A percentile compares a stretch with the other conserved stretches of the same genome.
These are phyloP conservation scores for Rhinocladiella similis DNA, from an alignment of 2,329 filamentous ascomycete genomes.

Conservation along the genomic window DNA sequence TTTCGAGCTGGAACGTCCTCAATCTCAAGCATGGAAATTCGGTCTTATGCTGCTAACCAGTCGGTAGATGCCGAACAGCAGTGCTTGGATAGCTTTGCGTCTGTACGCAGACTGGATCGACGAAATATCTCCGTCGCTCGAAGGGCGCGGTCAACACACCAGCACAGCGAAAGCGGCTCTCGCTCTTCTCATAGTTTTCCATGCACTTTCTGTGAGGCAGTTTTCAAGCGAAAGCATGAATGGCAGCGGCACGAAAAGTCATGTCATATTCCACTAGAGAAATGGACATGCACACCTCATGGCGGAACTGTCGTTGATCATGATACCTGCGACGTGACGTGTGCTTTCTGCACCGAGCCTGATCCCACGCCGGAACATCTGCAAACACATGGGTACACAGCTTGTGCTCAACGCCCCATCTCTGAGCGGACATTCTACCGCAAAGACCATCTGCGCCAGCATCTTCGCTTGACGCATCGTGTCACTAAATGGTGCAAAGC, in stretches of 20 bases:
- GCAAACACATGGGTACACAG: slow-evolving; percentile 54
- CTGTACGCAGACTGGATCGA: too few relatives aligned
- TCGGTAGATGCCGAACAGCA: too few relatives aligned
- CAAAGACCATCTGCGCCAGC: slow-evolving; percentile 59
- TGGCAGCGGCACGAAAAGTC: slow-evolving; percentile 54
- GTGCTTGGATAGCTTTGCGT: too few relatives aligned
- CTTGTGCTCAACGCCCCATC: slow-evolving; percentile 51
- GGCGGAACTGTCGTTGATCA: background rate
- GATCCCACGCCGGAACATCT: slow-evolving; percentile 49
- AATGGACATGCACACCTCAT: slow-evolving; percentile 18
- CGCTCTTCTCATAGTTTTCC: slow-evolving; percentile 35
- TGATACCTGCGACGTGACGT: slow-evolving; percentile 33
- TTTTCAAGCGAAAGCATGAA: slow-evolving; percentile 52
- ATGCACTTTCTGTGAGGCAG: slow-evolving; percentile 52
- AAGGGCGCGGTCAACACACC: background rate
- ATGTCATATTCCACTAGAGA: slow-evolving; percentile 50
- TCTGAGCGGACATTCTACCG: slow-evolving; percentile 49
- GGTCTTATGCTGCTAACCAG: too few relatives aligned
- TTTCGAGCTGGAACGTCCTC: too few relatives aligned
- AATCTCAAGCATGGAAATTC: too few relatives aligned
- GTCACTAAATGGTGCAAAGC: slow-evolving; percentile 39
- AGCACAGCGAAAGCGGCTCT: background rate
- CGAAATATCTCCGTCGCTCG: background rate
- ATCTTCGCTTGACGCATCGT: slow-evolving; percentile 55
- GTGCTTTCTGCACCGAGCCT: slow-evolving; percentile 51